A percentile compares a stretch with the other conserved stretches of the same genome.
phyloP scores from a whole-genome alignment of 2,329 filamentous ascomycete genomes.

The Scedosporium apiospermum region DNA sequence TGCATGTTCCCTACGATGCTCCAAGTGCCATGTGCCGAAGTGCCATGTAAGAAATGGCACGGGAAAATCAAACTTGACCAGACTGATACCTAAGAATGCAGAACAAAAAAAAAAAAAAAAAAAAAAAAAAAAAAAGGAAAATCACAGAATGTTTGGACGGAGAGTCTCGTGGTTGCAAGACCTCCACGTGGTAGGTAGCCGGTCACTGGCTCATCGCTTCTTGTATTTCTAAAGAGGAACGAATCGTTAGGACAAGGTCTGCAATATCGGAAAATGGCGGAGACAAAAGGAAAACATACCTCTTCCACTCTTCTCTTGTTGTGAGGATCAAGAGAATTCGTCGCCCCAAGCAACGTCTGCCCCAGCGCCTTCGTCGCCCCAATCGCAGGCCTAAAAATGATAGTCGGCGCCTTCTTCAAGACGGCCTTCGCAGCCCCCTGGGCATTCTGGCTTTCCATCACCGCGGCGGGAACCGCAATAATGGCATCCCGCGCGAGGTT shows the following conservation, averaged over 20 bases:
- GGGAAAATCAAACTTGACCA: conserved; percentile 2
- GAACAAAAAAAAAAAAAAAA: background rate
- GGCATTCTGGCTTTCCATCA: conserved; percentile 77
- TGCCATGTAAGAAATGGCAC: conserved; percentile 2
- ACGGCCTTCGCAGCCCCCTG: conserved; percentile 72
- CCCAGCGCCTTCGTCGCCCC: conserved; percentile 83
- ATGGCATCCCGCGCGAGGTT: conserved; percentile 81
- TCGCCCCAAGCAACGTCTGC: conserved; percentile 83
- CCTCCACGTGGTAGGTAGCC: background rate
- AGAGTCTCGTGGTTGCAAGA: background rate
- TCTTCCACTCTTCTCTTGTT: conserved; percentile 78
- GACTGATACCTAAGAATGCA: conserved; percentile 3
- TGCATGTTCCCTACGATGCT: conserved; percentile 5
- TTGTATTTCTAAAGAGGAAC: conserved; percentile 36
- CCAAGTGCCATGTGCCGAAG: conserved; percentile 4
- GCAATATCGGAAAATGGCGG: background rate
- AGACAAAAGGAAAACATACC: conserved; percentile 48
- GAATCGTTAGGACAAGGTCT: conserved; percentile 8
- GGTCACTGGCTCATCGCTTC: conserved; percentile 22
- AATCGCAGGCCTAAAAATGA: conserved; percentile 83
- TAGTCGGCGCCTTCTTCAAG: conserved; percentile 75
- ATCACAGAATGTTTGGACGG: background rate
- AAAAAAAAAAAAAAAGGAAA: background rate
- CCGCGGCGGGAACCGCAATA: conserved; percentile 85
- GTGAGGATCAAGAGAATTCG: conserved; percentile 78